Evolutionary conservation across 257 asterid species (phyloP), one percentile per base, ranked within the genome.

Genomic region (Leptodermis oblonga): DNA sequence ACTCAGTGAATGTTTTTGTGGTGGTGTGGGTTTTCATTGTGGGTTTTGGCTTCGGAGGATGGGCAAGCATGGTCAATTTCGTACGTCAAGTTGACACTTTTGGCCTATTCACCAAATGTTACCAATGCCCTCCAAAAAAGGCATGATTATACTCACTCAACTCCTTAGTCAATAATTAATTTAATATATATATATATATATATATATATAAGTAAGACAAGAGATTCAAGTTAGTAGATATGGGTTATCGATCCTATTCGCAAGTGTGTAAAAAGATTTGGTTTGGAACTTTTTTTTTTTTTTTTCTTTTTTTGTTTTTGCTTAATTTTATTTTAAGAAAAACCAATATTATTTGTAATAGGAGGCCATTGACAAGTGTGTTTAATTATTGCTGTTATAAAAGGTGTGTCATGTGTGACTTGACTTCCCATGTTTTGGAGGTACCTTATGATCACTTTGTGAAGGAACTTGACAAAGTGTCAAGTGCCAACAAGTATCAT

Each of bases 41-140:
- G 68, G 96, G 96, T 2, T 90, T 90, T 70, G 96, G 92, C 73
- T 87, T 87, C 75, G 96, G 96, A 74, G 96, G 96, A 62, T 89
- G 96, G 96, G 96, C 96, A 36, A 89, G 96, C 78, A 76, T 87
- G 87, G 48, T 84, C 77, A 89, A 89, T 76, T 89, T 89, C 70
- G 46, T 89, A 48, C 94, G 62, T 71, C 96, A 90, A 80, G 84
- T 90, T 60, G 66, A 82, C 73, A 77, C 95, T 14, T 90, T 90
- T 82, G 96, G 96, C 41, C 66, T 90, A 70, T 90, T 90, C 74
- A 81, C 96, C 49, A 90, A 90, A 83, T 90, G 96, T 58, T 90
- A 84, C 67, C 96, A 90, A 53, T 90, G 96, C 74, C 95, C 92
- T n/a, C 74, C 79, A 7, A 70, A n/a, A 70, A 70, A 61, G 25